Conservation (phyloP, 1,284 basidiomycete genomes). For the Pseudozyma pruni region DNA sequence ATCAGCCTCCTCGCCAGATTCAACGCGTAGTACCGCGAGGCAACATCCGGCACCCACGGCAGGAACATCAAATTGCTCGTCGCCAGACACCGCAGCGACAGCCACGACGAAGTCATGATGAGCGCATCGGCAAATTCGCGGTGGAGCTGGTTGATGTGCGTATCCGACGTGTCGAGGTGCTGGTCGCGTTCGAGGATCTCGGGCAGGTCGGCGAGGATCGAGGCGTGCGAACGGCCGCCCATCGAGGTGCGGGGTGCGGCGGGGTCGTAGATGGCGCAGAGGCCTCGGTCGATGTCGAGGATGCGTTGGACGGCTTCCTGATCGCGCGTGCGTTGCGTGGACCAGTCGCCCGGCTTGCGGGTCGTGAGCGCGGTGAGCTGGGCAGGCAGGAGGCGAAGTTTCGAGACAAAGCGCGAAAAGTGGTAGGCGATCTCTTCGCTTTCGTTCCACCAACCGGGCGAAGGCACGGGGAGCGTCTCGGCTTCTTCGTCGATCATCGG, state of each 20-base stretch:
- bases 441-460: slow-evolving; percentile 1
- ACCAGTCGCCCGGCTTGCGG: slow-evolving; percentile 24
- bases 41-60: slow-evolving; percentile 20
- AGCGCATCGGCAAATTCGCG: slow-evolving; percentile 34
- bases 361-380: slow-evolving; percentile 15
- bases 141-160: slow-evolving; percentile 13
- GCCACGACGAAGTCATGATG: slow-evolving; percentile 22
- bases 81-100: slow-evolving; percentile 13
- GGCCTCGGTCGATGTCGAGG: slow-evolving; percentile 21
- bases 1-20: slow-evolving; percentile 30
- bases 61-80: slow-evolving; percentile 38
- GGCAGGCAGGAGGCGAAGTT: slow-evolving; percentile 11
- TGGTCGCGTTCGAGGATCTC: slow-evolving; percentile 13
- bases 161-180: slow-evolving; percentile 3
- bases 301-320: slow-evolving; percentile 23
- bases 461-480: slow-evolving; percentile 4
- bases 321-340: slow-evolving; percentile 17
- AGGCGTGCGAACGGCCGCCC: background rate
- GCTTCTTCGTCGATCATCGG: slow-evolving; percentile 45
- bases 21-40: slow-evolving; percentile 17
- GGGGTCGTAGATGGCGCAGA: slow-evolving; percentile 25
- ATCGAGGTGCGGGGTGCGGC: background rate
- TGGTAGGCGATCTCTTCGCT: slow-evolving; percentile 2
- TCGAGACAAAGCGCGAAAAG: slow-evolving; percentile 14
- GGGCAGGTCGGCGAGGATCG: slow-evolving; percentile 21